phyloP scores from a whole-genome alignment of 2,329 filamentous ascomycete genomes.

The Acephala macrosclerotiorum region DNA sequence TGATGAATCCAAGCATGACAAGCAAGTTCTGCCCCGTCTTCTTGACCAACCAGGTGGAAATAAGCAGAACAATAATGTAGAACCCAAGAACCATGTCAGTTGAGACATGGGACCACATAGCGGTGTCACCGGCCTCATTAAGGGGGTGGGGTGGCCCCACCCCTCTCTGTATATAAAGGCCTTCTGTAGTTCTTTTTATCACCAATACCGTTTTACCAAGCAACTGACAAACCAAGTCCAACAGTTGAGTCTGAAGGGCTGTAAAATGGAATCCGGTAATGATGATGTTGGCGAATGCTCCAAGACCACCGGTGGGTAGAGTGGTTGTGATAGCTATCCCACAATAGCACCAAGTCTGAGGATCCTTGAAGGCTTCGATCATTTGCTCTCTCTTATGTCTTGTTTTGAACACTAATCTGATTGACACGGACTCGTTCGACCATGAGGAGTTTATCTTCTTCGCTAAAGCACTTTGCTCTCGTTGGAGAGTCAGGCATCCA shows the following conservation, averaged over 20 bases:
- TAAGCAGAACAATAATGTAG: conserved; percentile 33
- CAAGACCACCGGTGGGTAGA: conserved; percentile 46
- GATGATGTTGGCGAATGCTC: conserved; percentile 47
- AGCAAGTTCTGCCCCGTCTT: conserved; percentile 16
- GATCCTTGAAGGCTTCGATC: conserved; percentile 59
- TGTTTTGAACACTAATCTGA: conserved; percentile 61
- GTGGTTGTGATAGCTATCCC: conserved; percentile 39
- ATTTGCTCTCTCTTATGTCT: conserved; percentile 56
- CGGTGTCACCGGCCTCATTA: too few relatives aligned
- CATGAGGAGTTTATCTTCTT: conserved; percentile 41
- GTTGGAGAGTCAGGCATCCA: conserved; percentile 39
- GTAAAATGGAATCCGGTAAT: conserved; percentile 42
- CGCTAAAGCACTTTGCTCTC: conserved; percentile 33
- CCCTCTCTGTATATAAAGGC: too few relatives aligned
- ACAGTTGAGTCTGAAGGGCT: conserved; percentile 40
- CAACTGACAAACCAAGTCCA: too few relatives aligned
- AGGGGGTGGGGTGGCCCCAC: too few relatives aligned
- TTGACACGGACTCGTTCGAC: conserved; percentile 61
- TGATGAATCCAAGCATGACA: conserved; percentile 13
- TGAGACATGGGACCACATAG: too few relatives aligned
- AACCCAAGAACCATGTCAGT: conserved; percentile 43
- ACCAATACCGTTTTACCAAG: too few relatives aligned
- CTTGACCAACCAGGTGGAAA: conserved; percentile 15
- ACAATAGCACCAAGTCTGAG: conserved; percentile 30
- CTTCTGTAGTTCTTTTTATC: too few relatives aligned